phyloP scores from a whole-genome alignment of 2,329 filamentous ascomycete species.

The Sphaerulina musiva region DNA sequence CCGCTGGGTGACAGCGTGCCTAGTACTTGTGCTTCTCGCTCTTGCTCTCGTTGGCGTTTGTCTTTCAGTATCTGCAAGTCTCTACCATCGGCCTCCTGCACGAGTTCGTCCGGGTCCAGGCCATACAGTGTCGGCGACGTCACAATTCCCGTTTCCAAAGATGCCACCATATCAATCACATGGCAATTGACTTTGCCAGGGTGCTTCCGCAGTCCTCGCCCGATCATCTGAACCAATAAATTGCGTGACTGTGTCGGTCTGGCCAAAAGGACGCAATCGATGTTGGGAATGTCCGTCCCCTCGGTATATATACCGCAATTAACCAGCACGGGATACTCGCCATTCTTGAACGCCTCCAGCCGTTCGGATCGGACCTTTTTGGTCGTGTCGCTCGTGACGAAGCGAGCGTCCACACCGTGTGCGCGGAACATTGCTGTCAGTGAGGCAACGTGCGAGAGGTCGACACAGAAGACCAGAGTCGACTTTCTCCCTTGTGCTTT shows the following conservation, averaged over 20 bases:
- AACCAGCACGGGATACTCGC: conserved; percentile 76
- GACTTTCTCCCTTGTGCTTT: conserved; percentile 67
- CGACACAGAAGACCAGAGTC: conserved; percentile 90
- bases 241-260: conserved; percentile 90
- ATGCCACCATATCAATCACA: conserved; percentile 92
- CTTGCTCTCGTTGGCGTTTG: conserved; percentile 39
- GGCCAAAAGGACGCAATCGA: conserved; percentile 85
- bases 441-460: conserved; percentile 70
- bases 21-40: conserved; percentile 35
- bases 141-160: conserved; percentile 73
- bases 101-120: conserved; percentile 72
- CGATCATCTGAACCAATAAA: conserved; percentile 94
- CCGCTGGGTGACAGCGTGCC: neutral
- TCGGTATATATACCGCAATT: conserved; percentile 98
- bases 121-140: conserved; percentile 91
- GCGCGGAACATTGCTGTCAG: conserved; percentile 70
- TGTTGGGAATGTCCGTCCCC: conserved; percentile 94
- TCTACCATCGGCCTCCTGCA: conserved; percentile 59
- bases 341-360: conserved; percentile 67
- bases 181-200: conserved; percentile 82
- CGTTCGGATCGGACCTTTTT: conserved; percentile 60
- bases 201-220: conserved; percentile 79
- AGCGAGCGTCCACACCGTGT: conserved; percentile 73
- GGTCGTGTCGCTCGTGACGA: conserved; percentile 76
- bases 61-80: conserved; percentile 53